phyloP scores from a whole-genome alignment of 2,329 filamentous ascomycete species.

The Thielaviopsis musarum region DNA sequence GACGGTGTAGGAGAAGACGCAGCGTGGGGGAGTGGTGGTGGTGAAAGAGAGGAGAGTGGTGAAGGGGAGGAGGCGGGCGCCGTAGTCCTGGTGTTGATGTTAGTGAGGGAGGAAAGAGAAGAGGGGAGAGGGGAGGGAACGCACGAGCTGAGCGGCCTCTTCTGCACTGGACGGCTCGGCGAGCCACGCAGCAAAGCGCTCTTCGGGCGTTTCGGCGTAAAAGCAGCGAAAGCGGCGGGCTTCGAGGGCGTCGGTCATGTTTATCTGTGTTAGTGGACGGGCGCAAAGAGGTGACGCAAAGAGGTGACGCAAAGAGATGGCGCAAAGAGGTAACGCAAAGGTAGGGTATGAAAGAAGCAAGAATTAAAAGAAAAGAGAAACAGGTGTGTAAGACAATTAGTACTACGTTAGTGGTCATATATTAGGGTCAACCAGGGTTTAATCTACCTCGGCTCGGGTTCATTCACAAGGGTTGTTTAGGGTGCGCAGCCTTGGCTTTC shows the following conservation, averaged over 20 bases:
- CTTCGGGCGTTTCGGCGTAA: slow-evolving; percentile 3
- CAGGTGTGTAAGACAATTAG: too few relatives aligned
- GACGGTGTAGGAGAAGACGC: slow-evolving; percentile 31
- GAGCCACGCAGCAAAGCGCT: slow-evolving; percentile 8
- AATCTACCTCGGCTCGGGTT: neutral
- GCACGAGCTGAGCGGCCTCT: neutral
- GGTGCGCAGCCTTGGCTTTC: neutral
- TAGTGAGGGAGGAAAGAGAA: neutral
- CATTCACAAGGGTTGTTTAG: neutral
- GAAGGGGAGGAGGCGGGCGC: neutral
- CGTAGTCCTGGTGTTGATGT: neutral
- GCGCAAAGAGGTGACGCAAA: too few relatives aligned
- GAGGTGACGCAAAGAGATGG: too few relatives aligned
- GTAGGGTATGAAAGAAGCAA: neutral
- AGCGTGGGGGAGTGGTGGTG: neutral
- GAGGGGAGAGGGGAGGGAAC: neutral
- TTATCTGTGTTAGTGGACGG: neutral
- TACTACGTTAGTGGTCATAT: too few relatives aligned
- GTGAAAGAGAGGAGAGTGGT: neutral
- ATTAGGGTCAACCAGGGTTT: neutral
- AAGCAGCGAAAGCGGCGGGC: neutral
- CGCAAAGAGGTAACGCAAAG: neutral
- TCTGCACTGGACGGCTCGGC: neutral
- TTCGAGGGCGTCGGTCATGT: neutral
- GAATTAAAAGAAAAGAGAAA: neutral